Conservation (phyloP, 2,329 filamentous ascomycete genomes). For the Diaporthe citri region DNA sequence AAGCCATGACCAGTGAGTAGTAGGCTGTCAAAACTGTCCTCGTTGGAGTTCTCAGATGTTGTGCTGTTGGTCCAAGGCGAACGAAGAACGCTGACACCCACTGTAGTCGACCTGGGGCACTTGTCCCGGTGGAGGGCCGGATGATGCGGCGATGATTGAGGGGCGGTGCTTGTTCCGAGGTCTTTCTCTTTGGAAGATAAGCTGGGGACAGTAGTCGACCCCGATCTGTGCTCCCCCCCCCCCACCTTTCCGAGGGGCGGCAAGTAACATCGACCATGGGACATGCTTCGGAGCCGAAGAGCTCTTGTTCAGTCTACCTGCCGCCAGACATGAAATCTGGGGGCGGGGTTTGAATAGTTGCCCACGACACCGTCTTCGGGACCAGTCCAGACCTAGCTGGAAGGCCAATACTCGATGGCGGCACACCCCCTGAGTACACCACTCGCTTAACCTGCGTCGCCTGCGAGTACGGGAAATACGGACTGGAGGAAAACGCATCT, state of each 20-base stretch:
- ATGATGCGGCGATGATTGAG: background rate
- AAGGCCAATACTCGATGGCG: background rate
- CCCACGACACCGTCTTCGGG: background rate
- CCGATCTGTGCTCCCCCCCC: background rate
- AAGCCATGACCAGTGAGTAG: background rate
- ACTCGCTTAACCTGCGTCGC: background rate
- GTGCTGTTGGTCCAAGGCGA: background rate
- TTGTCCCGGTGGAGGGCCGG: constrained; percentile 12
- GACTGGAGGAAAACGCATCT: too few relatives aligned
- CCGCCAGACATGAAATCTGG: too few relatives aligned
- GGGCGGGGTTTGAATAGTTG: background rate
- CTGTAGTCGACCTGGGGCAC: background rate
- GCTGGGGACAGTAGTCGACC: background rate
- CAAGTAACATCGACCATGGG: background rate
- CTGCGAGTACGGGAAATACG: background rate
- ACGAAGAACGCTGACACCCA: background rate
- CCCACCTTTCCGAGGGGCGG: background rate
- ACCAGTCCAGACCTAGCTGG: background rate
- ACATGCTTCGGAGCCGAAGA: too few relatives aligned
- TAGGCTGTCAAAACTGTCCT: background rate
- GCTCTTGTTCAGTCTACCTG: background rate
- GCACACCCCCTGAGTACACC: background rate
- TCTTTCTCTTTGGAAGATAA: background rate
- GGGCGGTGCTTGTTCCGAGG: background rate
- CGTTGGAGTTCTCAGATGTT: background rate